phyloP scores from a whole-genome alignment of 1,284 basidiomycete genomes.

The Mycosarcoma maydis region DNA sequence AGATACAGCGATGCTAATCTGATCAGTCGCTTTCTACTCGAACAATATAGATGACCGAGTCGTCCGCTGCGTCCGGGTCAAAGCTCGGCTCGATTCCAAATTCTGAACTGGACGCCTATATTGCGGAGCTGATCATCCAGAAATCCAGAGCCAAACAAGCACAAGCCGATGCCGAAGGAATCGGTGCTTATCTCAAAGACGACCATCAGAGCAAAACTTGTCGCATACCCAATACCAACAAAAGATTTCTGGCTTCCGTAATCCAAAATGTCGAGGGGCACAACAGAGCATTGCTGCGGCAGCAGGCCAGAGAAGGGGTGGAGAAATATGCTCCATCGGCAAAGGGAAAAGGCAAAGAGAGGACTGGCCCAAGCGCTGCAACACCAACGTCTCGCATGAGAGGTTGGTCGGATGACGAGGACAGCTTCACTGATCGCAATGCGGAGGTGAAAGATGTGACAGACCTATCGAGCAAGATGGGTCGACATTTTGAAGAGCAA shows the following conservation, averaged over 20 bases:
- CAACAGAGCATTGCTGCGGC: conserved; percentile 39
- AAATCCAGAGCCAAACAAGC: conserved; percentile 15
- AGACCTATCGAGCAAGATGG: conserved; percentile 53
- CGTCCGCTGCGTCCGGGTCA: neutral
- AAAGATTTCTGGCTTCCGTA: conserved; percentile 49
- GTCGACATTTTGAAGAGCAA: conserved; percentile 51
- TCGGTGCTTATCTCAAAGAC: conserved; percentile 5
- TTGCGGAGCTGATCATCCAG: conserved; percentile 37
- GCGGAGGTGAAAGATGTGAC: neutral
- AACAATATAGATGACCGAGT: neutral
- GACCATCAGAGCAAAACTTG: neutral
- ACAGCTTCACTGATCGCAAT: neutral
- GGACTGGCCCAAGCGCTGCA: neutral
- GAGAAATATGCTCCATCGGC: neutral
- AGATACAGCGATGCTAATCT: no score
- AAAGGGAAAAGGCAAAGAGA: neutral
- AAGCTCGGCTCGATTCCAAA: conserved; percentile 18
- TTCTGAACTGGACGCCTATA: conserved; percentile 39
- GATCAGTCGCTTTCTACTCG: neutral
- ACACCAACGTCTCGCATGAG: neutral
- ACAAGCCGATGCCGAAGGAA: neutral
- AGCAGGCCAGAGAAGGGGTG: conserved; percentile 18
- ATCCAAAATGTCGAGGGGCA: conserved; percentile 55
- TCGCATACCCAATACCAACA: conserved; percentile 47
- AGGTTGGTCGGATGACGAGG: conserved; percentile 22